A percentile compares a stretch with the other conserved stretches of the same genome.
Evolutionary conservation across 441 rosid genomes (phyloP).

Genomic region (Kokia cookei): DNA sequence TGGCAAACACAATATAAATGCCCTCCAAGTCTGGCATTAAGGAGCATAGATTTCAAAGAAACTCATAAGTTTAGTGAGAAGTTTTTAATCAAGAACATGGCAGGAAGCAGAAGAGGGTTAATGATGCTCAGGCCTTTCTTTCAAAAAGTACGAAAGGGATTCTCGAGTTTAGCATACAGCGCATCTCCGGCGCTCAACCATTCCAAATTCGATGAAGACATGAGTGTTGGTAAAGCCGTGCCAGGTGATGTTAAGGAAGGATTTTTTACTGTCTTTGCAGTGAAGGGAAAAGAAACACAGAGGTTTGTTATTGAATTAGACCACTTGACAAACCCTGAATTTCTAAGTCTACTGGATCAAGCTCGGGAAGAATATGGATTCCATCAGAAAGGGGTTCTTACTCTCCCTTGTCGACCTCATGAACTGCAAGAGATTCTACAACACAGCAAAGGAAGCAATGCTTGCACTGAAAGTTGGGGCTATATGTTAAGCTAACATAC

Average conservation of each 20-base stretch:
- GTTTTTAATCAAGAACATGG: not conserved
- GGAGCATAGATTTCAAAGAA: not conserved
- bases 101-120: not conserved
- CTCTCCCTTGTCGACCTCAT: constrained; percentile 20
- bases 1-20: not conserved
- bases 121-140: not conserved
- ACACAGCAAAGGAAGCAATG: not conserved
- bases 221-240: not conserved
- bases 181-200: not conserved
- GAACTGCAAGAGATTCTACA: constrained; percentile 17
- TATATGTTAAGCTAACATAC: not conserved
- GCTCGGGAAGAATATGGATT: constrained; percentile 37
- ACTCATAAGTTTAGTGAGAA: not conserved
- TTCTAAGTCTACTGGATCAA: constrained; percentile 24
- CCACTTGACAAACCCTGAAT: constrained; percentile 23
- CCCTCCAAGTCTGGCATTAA: not conserved
- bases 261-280: constrained; percentile 20
- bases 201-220: not conserved
- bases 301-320: constrained; percentile 24
- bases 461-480: not conserved
- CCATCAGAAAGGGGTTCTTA: constrained; percentile 26
- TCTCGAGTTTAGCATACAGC: not conserved
- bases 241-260: constrained; percentile 25
- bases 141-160: not conserved
- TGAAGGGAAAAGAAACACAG: constrained; percentile 11